These are phyloP conservation scores for Epichloe festucae DNA, from an alignment of 2,329 filamentous ascomycete species.

Conservation along the genomic window DNA sequence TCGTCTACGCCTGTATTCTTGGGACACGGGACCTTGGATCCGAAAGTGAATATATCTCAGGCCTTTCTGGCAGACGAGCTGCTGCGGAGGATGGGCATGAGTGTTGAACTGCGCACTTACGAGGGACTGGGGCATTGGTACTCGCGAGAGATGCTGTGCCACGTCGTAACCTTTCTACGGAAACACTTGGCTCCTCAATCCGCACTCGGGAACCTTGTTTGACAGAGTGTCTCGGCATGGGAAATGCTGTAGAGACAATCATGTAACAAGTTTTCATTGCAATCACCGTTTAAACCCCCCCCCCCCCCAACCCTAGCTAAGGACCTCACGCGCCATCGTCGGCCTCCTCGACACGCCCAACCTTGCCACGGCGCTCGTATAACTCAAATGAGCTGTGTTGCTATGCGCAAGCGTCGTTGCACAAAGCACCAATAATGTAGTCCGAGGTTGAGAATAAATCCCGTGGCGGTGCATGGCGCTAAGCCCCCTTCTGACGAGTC, in stretches of 20 bases:
- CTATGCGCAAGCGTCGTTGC: no score
- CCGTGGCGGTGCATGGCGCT: no score
- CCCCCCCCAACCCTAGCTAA: conserved; percentile 32
- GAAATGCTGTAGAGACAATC: no score
- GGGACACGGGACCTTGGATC: conserved; percentile 30
- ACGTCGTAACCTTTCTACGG: conserved; percentile 22
- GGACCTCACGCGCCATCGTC: conserved; percentile 65
- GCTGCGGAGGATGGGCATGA: conserved; percentile 21
- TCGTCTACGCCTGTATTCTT: conserved; percentile 29
- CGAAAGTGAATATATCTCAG: conserved; percentile 24
- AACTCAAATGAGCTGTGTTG: no score
- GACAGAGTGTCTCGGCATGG: no score
- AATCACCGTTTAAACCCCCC: conserved; percentile 17
- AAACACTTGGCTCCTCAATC: neutral
- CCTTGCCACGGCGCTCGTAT: conserved; percentile 35
- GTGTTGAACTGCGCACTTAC: conserved; percentile 26
- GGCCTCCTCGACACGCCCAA: conserved; percentile 59
- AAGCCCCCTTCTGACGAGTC: no score
- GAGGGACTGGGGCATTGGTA: conserved; percentile 32
- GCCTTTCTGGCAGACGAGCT: conserved; percentile 21
- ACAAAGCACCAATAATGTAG: no score
- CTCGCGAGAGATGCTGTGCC: conserved; percentile 25
- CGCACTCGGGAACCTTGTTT: no score
- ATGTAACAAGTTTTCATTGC: no score
- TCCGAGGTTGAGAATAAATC: no score